These are phyloP conservation scores for Cystobasidium ongulense DNA, from an alignment of 768 basidiomycete genomes.

Conservation along the genomic window DNA sequence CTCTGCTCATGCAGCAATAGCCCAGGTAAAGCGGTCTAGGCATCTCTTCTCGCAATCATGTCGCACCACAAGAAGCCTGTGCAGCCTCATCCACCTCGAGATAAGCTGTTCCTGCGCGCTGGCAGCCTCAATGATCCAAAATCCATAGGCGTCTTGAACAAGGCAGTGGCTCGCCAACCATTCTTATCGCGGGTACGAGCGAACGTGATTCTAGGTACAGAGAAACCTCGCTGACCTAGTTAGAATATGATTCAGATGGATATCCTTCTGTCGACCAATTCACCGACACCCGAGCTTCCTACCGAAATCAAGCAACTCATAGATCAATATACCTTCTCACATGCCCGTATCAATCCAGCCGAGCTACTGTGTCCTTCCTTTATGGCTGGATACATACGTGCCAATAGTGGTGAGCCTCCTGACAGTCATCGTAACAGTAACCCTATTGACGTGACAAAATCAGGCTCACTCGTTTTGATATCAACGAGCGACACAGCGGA, in stretches of 20 bases:
- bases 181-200: slow-evolving; percentile 8
- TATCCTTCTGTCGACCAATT: neutral
- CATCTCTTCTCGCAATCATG: neutral
- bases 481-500: neutral
- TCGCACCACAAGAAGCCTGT: slow-evolving; percentile 26
- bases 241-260: neutral
- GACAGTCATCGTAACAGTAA: neutral
- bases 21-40: neutral
- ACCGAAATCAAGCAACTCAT: neutral
- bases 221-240: neutral
- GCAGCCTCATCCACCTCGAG: neutral
- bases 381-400: slow-evolving; percentile 18
- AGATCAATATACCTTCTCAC: neutral
- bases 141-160: neutral
- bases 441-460: neutral
- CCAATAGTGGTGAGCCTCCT: neutral
- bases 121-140: neutral
- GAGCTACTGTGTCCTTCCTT: neutral
- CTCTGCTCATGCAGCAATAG: neutral
- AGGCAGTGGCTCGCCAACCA: neutral
- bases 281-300: neutral
- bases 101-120: slow-evolving; percentile 6
- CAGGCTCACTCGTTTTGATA: slow-evolving; percentile 11
- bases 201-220: neutral
- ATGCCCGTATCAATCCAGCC: slow-evolving; percentile 10